phyloP scores from a whole-genome alignment of 495 filamentous ascomycete genomes.

The Aspergillus hancockii region DNA sequence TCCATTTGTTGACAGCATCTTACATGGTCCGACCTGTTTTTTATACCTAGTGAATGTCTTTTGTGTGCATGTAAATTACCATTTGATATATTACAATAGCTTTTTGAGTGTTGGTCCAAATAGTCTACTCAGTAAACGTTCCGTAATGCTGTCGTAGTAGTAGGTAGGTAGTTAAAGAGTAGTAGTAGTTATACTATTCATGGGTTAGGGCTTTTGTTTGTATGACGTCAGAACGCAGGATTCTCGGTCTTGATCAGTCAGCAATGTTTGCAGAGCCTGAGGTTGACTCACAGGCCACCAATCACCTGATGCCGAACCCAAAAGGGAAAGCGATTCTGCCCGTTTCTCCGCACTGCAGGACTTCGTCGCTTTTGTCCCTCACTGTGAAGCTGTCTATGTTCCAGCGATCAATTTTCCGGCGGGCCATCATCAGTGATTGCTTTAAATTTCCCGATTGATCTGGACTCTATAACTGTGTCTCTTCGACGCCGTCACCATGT shows the following conservation, averaged over 20 bases:
- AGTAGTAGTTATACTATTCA: too few species aligned
- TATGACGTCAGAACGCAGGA: not conserved
- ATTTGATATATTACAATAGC: constrained; percentile 21
- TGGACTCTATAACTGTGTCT: constrained; percentile 10
- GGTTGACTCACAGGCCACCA: constrained; percentile 16
- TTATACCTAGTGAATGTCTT: constrained; percentile 26
- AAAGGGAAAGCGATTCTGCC: constrained; percentile 14
- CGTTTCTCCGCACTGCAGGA: constrained; percentile 23
- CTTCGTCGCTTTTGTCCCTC: constrained; percentile 3
- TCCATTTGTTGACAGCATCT: constrained; percentile 27
- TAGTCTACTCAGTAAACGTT: too few species aligned
- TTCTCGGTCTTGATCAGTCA: not conserved
- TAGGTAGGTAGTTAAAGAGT: too few species aligned
- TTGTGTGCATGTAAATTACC: constrained; percentile 28
- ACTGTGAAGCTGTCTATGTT: constrained; percentile 16
- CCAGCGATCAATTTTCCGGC: constrained; percentile 4
- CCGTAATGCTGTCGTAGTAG: too few species aligned
- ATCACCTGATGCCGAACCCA: constrained; percentile 33
- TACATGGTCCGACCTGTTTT: constrained; percentile 21
- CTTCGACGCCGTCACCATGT: constrained; percentile 25
- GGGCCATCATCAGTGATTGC: constrained; percentile 8
- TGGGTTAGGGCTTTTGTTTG: not conserved
- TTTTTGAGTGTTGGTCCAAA: not conserved
- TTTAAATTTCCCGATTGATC: constrained; percentile 24
- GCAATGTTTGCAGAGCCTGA: constrained; percentile 13